A percentile compares a stretch with the other conserved stretches of the same genome.
phyloP scores from a whole-genome alignment of 225 moss, liverwort and hornwort species.

The Lunularia cruciata region DNA sequence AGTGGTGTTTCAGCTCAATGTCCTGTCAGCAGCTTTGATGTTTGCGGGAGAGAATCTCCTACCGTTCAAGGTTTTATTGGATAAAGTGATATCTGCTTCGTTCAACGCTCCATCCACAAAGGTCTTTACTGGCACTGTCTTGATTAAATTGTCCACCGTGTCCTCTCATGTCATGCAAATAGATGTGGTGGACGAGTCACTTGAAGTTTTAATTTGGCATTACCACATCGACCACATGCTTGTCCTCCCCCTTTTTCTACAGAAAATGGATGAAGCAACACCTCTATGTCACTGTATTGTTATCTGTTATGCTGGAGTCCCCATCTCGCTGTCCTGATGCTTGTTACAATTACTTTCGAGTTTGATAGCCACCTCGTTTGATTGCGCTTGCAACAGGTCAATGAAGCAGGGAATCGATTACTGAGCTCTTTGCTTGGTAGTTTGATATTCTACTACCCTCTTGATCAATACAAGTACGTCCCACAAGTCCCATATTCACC shows the following conservation, averaged over 20 bases:
- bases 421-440: slow-evolving; percentile 81
- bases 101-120: slow-evolving; percentile 94
- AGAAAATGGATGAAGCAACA: too few species aligned
- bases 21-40: slow-evolving; percentile 73
- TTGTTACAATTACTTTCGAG: too few species aligned
- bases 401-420: slow-evolving; percentile 92
- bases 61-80: slow-evolving; percentile 62
- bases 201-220: too few species aligned
- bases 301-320: not conserved
- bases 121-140: slow-evolving; percentile 34
- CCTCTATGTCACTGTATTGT: too few species aligned
- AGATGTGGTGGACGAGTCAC: too few species aligned
- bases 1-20: slow-evolving; percentile 77
- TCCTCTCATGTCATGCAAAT: not conserved
- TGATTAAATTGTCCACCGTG: not conserved
- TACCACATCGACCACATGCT: too few species aligned
- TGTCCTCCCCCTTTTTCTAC: not conserved
- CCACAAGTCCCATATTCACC: not conserved
- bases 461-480: slow-evolving; percentile 88
- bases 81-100: slow-evolving; percentile 75
- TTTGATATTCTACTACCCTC: slow-evolving; percentile 83
- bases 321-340: not conserved
- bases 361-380: not conserved
- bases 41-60: slow-evolving; percentile 79
- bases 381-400: slow-evolving; percentile 54